Evolutionary conservation across 2,329 filamentous ascomycete species (phyloP).

Genomic region (Colletotrichum kahawae): DNA sequence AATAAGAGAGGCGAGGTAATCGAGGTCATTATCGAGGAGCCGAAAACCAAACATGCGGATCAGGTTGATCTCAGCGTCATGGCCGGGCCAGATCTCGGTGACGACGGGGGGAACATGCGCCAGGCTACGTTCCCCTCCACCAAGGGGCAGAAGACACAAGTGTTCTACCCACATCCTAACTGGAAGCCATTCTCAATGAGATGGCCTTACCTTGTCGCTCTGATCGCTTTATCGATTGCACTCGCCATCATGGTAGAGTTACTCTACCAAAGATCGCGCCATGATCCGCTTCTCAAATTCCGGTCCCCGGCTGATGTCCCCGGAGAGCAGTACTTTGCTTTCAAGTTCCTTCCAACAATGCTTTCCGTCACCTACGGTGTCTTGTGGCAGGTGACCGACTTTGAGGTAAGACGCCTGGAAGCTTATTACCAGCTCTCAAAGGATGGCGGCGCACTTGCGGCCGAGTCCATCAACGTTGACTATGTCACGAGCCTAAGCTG

Average conservation of each 20-base stretch:
- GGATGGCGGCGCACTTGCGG: constrained; percentile 63
- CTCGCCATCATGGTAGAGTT: constrained; percentile 60
- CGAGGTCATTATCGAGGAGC: constrained; percentile 57
- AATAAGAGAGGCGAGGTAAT: constrained; percentile 65
- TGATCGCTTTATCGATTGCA: constrained; percentile 58
- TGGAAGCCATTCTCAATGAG: constrained; percentile 72
- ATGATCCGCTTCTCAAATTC: constrained; percentile 54
- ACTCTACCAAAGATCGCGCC: constrained; percentile 55
- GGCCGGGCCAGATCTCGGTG: constrained; percentile 42
- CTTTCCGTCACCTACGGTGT: constrained; percentile 67
- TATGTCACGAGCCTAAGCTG: constrained; percentile 74
- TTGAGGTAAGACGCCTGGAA: constrained; percentile 70
- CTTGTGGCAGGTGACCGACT: constrained; percentile 70
- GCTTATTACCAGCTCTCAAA: constrained; percentile 70
- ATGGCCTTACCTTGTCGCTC: constrained; percentile 60
- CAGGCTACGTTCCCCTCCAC: constrained; percentile 40
- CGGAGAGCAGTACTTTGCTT: constrained; percentile 59
- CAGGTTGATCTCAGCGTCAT: constrained; percentile 58
- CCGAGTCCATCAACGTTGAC: constrained; percentile 74
- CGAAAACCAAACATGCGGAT: constrained; percentile 23
- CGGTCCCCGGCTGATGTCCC: constrained; percentile 53
- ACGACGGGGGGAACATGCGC: constrained; percentile 34
- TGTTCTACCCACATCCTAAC: constrained; percentile 67
- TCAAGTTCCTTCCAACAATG: constrained; percentile 69
- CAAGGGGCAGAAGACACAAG: constrained; percentile 45